Evolutionary conservation across 441 rosid genomes (phyloP), one percentile per base, ranked within the genome.

Genomic region (Gossypium laxum): DNA sequence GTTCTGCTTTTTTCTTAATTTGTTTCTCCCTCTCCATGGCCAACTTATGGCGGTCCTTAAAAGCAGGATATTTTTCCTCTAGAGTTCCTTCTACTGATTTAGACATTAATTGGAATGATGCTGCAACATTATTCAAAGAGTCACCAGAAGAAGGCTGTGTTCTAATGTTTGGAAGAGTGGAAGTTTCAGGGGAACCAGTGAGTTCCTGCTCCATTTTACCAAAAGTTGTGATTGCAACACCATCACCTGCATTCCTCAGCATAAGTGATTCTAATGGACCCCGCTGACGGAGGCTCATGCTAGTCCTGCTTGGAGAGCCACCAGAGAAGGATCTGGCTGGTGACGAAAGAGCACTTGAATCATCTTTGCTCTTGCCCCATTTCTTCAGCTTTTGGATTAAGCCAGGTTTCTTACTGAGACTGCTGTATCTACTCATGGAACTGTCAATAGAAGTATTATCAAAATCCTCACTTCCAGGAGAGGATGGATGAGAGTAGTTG

Each of bases 331-430:
- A 91, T 77, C 93, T 89, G 12, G 88, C 76, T 0, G 96, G 95
- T 2, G 93, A 87, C 58, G 87, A 85, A 55, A 87, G 77, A 70
- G 81, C 86, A 69, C 89, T 86, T 0, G 82, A 87, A 74, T 93
- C 98, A 62, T 93, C 98, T 80, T 88, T 91, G 85, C 85, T 87
- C 74, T 76, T 89, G 2, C 97, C 91, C 97, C 95, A 89, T 80
- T 83, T 91, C 86, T 90, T 93, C 72, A 90, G 82, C 80, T 91
- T 93, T 69, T 88, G 91, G 34, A 93, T 84, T 80, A 93, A 73
- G 71, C 84, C 78, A 0, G 91, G 91, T 70, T 82, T 93, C 75
- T 88, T 93, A 80, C 89, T 88, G 32, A 89, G 72, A 76, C 80
- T 90, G 70, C 94, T 85, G 10, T 85, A 85, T 72, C 89, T 86